Evolutionary conservation across 2,329 filamentous ascomycete genomes (phyloP).

Genomic region (Blastomyces percursus): DNA sequence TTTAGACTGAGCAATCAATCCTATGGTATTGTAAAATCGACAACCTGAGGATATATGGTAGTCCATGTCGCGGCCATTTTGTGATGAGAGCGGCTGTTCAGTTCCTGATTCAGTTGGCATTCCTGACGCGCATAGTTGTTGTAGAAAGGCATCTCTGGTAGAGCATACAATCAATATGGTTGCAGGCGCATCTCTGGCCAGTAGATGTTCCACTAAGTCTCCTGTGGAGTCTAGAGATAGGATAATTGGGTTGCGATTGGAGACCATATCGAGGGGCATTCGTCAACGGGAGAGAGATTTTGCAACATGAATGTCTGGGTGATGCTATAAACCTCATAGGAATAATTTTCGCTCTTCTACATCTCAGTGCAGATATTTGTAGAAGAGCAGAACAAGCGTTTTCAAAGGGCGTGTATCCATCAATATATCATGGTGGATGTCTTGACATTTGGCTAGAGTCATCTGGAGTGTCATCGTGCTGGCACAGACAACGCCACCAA

Average conservation of each 20-base stretch:
- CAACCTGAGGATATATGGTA: conserved; percentile 25
- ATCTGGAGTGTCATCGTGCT: not conserved
- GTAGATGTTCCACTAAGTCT: conserved; percentile 52
- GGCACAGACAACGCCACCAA: conserved; percentile 5
- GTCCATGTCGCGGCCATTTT: conserved; percentile 6
- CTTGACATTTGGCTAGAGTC: not conserved
- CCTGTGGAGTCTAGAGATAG: conserved; percentile 42
- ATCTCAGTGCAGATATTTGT: not conserved
- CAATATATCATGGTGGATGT: not conserved
- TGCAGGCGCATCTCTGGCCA: conserved; percentile 45
- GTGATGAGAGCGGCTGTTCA: conserved; percentile 13
- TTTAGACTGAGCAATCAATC: conserved; percentile 56
- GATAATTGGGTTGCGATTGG: conserved; percentile 14
- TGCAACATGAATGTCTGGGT: not conserved
- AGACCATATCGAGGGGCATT: conserved; percentile 1
- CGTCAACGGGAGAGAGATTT: not conserved
- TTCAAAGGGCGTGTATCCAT: too few relatives aligned
- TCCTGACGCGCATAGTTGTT: conserved; percentile 45
- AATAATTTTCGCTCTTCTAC: not conserved
- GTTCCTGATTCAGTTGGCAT: conserved; percentile 13
- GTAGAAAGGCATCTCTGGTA: conserved; percentile 53
- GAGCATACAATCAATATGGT: conserved; percentile 64
- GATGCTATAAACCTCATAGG: not conserved
- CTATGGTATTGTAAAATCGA: conserved; percentile 52
- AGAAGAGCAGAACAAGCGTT: not conserved